Conservation (phyloP, 192 early-diverging fungal species). For the Gorgonomyces haynaldii region DNA sequence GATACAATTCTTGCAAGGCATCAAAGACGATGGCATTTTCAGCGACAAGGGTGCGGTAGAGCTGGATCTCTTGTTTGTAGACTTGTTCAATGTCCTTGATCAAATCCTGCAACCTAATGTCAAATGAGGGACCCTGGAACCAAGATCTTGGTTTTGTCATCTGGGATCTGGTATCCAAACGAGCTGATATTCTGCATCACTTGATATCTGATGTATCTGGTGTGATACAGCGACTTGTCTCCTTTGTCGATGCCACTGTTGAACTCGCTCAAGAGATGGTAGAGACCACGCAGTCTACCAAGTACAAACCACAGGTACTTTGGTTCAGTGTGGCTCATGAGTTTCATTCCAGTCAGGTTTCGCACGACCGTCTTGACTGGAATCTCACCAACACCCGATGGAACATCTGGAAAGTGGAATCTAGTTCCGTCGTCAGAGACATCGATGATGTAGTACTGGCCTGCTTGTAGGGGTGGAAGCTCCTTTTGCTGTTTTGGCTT, state of each 20-base stretch:
- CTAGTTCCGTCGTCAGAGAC: not conserved
- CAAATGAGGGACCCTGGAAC: too few species aligned
- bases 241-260: slow-evolving; percentile 10
- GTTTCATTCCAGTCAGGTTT: slow-evolving; percentile 3
- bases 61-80: slow-evolving; percentile 11
- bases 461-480: too few species aligned
- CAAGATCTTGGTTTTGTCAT: slow-evolving; percentile 6
- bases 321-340: not conserved
- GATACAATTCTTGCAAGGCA: slow-evolving; percentile 24
- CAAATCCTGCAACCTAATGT: slow-evolving; percentile 20
- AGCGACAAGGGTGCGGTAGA: slow-evolving; percentile 12
- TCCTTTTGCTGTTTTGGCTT: too few species aligned
- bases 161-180: slow-evolving; percentile 18
- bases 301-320: slow-evolving; percentile 11
- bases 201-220: slow-evolving; percentile 5
- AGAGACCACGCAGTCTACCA: slow-evolving; percentile 2
- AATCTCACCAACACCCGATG: not conserved
- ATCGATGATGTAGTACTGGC: too few species aligned
- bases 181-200: slow-evolving; percentile 8
- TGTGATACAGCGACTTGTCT: slow-evolving; percentile 4
- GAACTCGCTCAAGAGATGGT: slow-evolving; percentile 5
- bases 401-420: not conserved
- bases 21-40: slow-evolving; percentile 22
- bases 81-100: slow-evolving; percentile 14
- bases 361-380: not conserved